Conservation (phyloP, 2,329 filamentous ascomycete species). For the Stylonectria norvegica region DNA sequence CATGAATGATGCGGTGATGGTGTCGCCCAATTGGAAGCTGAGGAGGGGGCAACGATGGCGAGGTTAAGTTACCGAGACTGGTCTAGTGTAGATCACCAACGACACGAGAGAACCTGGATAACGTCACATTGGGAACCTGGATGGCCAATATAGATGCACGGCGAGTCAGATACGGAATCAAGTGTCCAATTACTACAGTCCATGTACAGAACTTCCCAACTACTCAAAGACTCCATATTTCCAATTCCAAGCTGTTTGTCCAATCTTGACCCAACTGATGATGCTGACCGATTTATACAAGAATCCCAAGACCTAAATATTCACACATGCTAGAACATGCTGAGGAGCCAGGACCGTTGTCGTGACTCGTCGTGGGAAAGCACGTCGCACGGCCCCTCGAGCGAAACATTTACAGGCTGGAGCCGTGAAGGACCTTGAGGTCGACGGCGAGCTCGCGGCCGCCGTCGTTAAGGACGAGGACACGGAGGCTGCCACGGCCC, state of each 20-base stretch:
- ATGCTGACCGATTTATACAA: conserved; percentile 20
- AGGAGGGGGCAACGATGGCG: too few species aligned
- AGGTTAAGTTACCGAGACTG: too few species aligned
- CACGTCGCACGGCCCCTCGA: conserved; percentile 20
- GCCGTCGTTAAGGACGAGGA: conserved; percentile 91
- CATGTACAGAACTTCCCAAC: conserved; percentile 45
- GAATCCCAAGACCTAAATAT: conserved; percentile 12
- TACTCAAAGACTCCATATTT: conserved; percentile 39
- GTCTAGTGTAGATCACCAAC: too few species aligned
- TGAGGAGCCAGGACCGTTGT: conserved; percentile 17
- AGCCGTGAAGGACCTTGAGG: conserved; percentile 95
- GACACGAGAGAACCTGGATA: conserved; percentile 3
- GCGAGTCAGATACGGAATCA: conserved; percentile 26
- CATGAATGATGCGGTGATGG: too few species aligned
- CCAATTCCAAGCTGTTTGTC: conserved; percentile 32
- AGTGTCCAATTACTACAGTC: conserved; percentile 33
- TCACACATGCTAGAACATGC: conserved; percentile 17
- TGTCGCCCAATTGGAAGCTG: too few species aligned
- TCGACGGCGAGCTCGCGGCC: conserved; percentile 95
- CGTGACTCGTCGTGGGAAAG: conserved; percentile 17
- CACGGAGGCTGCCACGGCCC: conserved; percentile 88
- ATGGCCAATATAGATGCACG: conserved; percentile 4
- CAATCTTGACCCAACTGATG: conserved; percentile 28
- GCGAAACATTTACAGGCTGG: conserved; percentile 52
- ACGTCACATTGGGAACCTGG: conserved; percentile 9